Percentiles rank a stretch among this genome's conserved stretches.
Evolutionary conservation across 2,329 filamentous ascomycete species (phyloP).

Genomic region (Parafenestella ontariensis): DNA sequence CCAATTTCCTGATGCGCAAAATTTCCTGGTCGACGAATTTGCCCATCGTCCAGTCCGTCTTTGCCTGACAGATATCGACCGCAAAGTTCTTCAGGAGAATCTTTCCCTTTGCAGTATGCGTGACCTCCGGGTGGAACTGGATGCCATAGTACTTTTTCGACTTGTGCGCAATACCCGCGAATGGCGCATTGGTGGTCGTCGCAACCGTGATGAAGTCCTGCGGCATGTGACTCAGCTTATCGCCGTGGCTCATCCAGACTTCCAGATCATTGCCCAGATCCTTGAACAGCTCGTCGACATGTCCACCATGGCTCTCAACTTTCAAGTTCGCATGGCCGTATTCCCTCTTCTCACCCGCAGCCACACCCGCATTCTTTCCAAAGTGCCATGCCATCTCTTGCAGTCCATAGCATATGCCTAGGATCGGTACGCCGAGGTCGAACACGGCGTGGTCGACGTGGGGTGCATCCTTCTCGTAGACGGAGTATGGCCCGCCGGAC

Average conservation of each 20-base stretch:
- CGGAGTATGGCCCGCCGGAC: slow-evolving; percentile 75
- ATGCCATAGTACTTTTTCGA: slow-evolving; percentile 77
- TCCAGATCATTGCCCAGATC: slow-evolving; percentile 74
- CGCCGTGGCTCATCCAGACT: slow-evolving; percentile 87
- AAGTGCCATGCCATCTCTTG: slow-evolving; percentile 78
- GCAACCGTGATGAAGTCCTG: slow-evolving; percentile 76
- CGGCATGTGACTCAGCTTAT: slow-evolving; percentile 81
- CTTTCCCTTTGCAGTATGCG: slow-evolving; percentile 72
- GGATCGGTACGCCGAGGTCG: slow-evolving; percentile 70
- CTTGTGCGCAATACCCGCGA: slow-evolving; percentile 78
- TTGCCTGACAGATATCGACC: slow-evolving; percentile 79
- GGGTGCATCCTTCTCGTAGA: slow-evolving; percentile 79
- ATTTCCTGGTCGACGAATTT: slow-evolving; percentile 86
- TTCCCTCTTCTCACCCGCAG: slow-evolving; percentile 71
- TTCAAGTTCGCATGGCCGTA: slow-evolving; percentile 75
- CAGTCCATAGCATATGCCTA: slow-evolving; percentile 69
- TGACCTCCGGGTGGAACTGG: slow-evolving; percentile 90
- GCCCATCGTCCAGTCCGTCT: slow-evolving; percentile 82
- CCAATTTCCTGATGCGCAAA: slow-evolving; percentile 76
- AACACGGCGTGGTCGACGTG: slow-evolving; percentile 86
- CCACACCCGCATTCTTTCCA: slow-evolving; percentile 66
- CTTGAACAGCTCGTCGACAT: slow-evolving; percentile 80
- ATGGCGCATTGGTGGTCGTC: slow-evolving; percentile 76
- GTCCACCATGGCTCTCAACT: slow-evolving; percentile 62
- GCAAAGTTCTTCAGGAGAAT: slow-evolving; percentile 83